A percentile compares a stretch with the other conserved stretches of the same genome.
These are phyloP conservation scores for Chloromonas sp. DNA, from an alignment of 163 green algal species.

Conservation along the genomic window DNA sequence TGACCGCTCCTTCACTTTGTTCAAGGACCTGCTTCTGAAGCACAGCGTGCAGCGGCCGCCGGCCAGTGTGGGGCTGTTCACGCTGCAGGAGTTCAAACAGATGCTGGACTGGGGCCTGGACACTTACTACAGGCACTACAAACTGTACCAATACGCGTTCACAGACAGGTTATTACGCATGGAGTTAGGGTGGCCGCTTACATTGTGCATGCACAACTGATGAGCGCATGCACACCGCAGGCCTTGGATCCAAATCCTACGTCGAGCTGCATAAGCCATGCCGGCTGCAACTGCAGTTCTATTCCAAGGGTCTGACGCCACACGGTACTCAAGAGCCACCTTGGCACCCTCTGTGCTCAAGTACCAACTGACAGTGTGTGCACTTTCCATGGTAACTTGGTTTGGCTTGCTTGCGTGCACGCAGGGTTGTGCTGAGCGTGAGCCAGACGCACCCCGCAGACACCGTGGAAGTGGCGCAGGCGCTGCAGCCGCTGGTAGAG, in stretches of 20 bases:
- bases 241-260: background rate
- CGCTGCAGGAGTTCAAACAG: slow-evolving; percentile 37
- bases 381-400: too few relatives aligned
- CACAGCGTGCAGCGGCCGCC: slow-evolving; percentile 60
- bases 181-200: background rate
- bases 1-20: slow-evolving; percentile 40
- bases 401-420: too few relatives aligned
- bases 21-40: slow-evolving; percentile 52
- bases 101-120: slow-evolving; percentile 60
- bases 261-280: background rate
- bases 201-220: background rate
- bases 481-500: slow-evolving; percentile 36
- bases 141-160: slow-evolving; percentile 68
- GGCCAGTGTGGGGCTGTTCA: slow-evolving; percentile 31
- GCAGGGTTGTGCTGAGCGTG: slow-evolving; percentile 48
- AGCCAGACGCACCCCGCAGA: slow-evolving; percentile 36
- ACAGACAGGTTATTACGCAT: slow-evolving; percentile 28
- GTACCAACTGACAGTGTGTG: too few relatives aligned
- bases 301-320: too few relatives aligned
- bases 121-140: slow-evolving; percentile 69
- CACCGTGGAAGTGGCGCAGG: slow-evolving; percentile 45
- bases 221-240: background rate
- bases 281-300: background rate
- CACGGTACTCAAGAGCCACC: too few relatives aligned
- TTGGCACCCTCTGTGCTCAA: too few relatives aligned